A percentile compares a stretch with the other conserved stretches of the same genome.
These are phyloP conservation scores for Beauveria sp. DNA, from an alignment of 2,329 filamentous ascomycete genomes.

Conservation along the genomic window DNA sequence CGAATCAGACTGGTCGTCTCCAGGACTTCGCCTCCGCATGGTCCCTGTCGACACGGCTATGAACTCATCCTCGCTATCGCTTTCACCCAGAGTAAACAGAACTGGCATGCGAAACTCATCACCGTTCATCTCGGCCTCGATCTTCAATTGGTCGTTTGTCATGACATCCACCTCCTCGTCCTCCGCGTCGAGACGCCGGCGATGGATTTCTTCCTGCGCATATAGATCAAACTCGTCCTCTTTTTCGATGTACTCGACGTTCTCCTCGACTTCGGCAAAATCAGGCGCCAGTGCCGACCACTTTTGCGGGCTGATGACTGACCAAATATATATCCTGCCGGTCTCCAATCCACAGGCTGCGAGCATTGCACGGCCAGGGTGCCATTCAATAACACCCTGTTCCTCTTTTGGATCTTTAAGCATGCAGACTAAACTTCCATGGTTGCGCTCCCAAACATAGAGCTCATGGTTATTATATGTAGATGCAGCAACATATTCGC, in stretches of 20 bases:
- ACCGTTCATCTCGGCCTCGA: constrained; percentile 42
- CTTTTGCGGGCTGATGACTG: constrained; percentile 86
- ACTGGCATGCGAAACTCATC: constrained; percentile 84
- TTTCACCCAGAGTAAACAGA: constrained; percentile 84
- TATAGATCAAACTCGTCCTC: constrained; percentile 99
- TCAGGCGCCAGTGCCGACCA: constrained; percentile 97
- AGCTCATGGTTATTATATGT: constrained; percentile 99
- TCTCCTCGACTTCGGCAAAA: constrained; percentile 96
- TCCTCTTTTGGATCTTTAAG: constrained; percentile 95
- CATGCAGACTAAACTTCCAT: constrained; percentile 92
- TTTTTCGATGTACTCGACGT: constrained; percentile 89
- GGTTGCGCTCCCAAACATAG: constrained; percentile 93
- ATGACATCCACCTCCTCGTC: constrained; percentile 91
- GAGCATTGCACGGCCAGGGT: constrained; percentile 78
- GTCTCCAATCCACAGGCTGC: constrained; percentile 90
- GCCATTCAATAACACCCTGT: constrained; percentile 94
- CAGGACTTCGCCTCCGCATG: constrained; percentile 78
- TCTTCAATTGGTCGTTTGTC: constrained; percentile 61
- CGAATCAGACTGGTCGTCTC: constrained; percentile 57
- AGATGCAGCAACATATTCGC: constrained; percentile 92
- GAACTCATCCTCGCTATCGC: constrained; percentile 90
- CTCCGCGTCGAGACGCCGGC: constrained; percentile 80
- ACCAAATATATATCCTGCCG: constrained; percentile 92
- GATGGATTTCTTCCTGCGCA: constrained; percentile 87
- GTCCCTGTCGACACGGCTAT: constrained; percentile 65